phyloP scores from a whole-genome alignment of 352 stramenopile species.

The Globisporangium perplexum region DNA sequence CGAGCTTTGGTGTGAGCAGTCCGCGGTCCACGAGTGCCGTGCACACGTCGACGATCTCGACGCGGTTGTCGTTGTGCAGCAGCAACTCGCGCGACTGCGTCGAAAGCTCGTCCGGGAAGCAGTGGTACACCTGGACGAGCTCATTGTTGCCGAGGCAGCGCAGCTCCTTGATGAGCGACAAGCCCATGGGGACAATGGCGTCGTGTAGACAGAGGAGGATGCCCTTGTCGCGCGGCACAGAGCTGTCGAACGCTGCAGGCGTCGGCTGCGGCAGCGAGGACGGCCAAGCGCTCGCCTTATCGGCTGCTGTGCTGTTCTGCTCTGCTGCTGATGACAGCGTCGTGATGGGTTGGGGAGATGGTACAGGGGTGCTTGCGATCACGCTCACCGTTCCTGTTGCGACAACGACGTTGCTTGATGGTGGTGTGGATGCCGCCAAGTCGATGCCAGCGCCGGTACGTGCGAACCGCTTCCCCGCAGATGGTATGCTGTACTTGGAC shows the following conservation, averaged over 20 bases:
- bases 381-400: background rate
- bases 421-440: background rate
- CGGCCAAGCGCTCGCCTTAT: background rate
- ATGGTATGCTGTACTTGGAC: background rate
- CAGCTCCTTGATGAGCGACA: conserved; percentile 46
- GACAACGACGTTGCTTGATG: background rate
- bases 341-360: background rate
- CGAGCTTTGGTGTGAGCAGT: background rate
- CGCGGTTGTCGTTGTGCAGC: conserved; percentile 23
- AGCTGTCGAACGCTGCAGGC: conserved; percentile 3
- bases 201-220: conserved; percentile 40
- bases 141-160: conserved; percentile 42
- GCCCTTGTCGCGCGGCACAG: conserved; percentile 12
- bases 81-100: conserved; percentile 25
- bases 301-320: background rate
- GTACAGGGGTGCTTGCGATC: background rate
- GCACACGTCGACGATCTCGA: conserved; percentile 47
- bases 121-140: conserved; percentile 53
- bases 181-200: conserved; percentile 29
- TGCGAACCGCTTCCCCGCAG: conserved; percentile 1
- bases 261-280: background rate
- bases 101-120: conserved; percentile 33
- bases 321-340: background rate
- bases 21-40: conserved; percentile 12
- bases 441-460: conserved; percentile 1